Percentiles rank a stretch among this genome's conserved stretches.
phyloP scores from a whole-genome alignment of 2,329 filamentous ascomycete species.

The Aspergillus proliferans region DNA sequence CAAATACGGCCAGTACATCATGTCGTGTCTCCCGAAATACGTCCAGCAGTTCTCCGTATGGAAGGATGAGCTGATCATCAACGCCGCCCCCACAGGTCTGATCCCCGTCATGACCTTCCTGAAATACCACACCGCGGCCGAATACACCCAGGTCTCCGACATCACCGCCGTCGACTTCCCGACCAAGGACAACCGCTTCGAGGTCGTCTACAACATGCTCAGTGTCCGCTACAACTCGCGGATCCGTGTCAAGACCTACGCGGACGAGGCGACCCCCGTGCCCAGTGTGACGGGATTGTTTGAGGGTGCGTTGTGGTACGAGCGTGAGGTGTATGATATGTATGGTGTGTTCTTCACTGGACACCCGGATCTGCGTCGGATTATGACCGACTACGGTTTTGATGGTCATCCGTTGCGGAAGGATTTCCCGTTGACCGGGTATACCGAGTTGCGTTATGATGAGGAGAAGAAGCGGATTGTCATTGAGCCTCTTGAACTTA shows the following conservation, averaged over 20 bases:
- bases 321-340: constrained; percentile 94
- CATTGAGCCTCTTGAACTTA: constrained; percentile 93
- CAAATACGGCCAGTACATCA: constrained; percentile 91
- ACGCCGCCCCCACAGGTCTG: constrained; percentile 80
- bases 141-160: constrained; percentile 88
- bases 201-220: constrained; percentile 95
- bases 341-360: constrained; percentile 96
- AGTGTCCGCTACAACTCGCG: constrained; percentile 94
- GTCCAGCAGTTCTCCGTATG: constrained; percentile 98
- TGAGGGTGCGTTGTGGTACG: constrained; percentile 97
- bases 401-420: constrained; percentile 96
- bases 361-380: constrained; percentile 90
- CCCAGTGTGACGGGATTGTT: constrained; percentile 81
- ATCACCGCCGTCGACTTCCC: constrained; percentile 96
- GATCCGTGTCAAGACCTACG: constrained; percentile 97
- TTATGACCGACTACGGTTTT: constrained; percentile 99
- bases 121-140: constrained; percentile 95
- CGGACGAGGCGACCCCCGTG: constrained; percentile 89
- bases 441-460: constrained; percentile 96
- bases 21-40: constrained; percentile 95
- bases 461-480: constrained; percentile 99
- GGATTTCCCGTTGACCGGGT: constrained; percentile 95
- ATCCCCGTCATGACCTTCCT: constrained; percentile 90
- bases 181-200: constrained; percentile 90
- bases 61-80: constrained; percentile 97